A percentile compares a stretch with the other conserved stretches of the same genome.
These are phyloP conservation scores for Fusarium compactum DNA, from an alignment of 2,329 filamentous ascomycete genomes.

Conservation along the genomic window DNA sequence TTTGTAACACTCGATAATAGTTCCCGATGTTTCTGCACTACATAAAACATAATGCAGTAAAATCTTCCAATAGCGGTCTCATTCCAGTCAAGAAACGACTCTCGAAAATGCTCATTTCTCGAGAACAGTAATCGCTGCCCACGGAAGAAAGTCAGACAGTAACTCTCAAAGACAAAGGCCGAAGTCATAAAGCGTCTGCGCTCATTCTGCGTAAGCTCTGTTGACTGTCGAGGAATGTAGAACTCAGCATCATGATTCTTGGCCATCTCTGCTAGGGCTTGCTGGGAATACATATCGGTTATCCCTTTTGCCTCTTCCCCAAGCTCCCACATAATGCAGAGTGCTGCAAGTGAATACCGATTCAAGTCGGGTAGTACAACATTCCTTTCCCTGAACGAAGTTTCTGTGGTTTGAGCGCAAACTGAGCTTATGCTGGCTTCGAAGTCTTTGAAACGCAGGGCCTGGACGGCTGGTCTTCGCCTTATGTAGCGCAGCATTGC, in stretches of 20 bases:
- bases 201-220: not conserved
- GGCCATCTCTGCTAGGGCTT: not conserved
- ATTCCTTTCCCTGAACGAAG: rapidly evolving
- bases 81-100: not conserved
- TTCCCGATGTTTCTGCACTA: not conserved
- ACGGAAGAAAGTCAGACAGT: not conserved
- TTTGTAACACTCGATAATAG: not conserved
- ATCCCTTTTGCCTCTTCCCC: not conserved
- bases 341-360: not conserved
- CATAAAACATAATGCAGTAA: not conserved
- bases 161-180: not conserved
- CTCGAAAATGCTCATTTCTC: rapidly evolving
- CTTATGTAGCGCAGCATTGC: not conserved
- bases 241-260: rapidly evolving
- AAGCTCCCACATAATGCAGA: not conserved
- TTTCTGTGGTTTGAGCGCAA: rapidly evolving
- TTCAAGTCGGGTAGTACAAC: not conserved
- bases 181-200: not conserved
- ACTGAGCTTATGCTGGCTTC: rapidly evolving
- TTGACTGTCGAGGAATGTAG: not conserved
- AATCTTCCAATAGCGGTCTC: not conserved
- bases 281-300: not conserved
- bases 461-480: too few species aligned
- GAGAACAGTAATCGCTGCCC: not conserved
- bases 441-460: rapidly evolving